Evolutionary conservation across 2,329 filamentous ascomycete species (phyloP), one percentile per base, ranked within the genome.

Genomic region (Stagonosporopsis rhizophila): DNA sequence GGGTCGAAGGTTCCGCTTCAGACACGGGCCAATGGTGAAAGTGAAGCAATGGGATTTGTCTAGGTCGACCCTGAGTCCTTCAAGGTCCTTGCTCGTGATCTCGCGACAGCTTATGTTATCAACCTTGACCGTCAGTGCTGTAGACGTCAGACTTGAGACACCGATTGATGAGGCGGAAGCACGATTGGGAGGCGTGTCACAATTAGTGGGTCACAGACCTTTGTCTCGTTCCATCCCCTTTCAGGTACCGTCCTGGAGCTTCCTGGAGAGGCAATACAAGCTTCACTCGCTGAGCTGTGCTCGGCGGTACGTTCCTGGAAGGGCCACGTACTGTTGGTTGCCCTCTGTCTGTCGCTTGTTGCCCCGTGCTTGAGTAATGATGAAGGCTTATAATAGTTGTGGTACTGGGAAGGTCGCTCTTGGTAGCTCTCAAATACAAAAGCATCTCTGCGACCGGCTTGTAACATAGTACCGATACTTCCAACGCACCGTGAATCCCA

Each of bases 261-360:
- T 58, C 52, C 61, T 60, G 61, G 65, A 58, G 64, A 66, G 63
- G 68, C 58, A 58, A 62, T 62, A 44, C 63, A 58, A 68, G 66
- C 71, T 72, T 74, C 71, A 74, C 69, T 74, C 61, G 54, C 58
- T 64, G 65, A 66, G 58, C 68, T 60, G 58, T 66, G 68, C 65
- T 67, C 50, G 50, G 54, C 30, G 51, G 59, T 67, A 62, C 56
- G 62, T 60, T 61, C 61, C 60, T 46, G 51, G 47, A 52, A 71
- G 67, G 68, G 72, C 68, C 66, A 73, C 71, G 67, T 69, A 66
- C 65, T 53, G 61, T 58, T 41, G 52, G 62, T 70, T 70, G 71
- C 70, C 71, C 71, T 68, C 56, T 65, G 69, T 60, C 53, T 58
- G 66, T 66, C 53, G 59, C 55, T 50, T 56, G 61, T 66, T 69